phyloP scores from a whole-genome alignment of 306 rosid species.

The Parietaria judaica region DNA sequence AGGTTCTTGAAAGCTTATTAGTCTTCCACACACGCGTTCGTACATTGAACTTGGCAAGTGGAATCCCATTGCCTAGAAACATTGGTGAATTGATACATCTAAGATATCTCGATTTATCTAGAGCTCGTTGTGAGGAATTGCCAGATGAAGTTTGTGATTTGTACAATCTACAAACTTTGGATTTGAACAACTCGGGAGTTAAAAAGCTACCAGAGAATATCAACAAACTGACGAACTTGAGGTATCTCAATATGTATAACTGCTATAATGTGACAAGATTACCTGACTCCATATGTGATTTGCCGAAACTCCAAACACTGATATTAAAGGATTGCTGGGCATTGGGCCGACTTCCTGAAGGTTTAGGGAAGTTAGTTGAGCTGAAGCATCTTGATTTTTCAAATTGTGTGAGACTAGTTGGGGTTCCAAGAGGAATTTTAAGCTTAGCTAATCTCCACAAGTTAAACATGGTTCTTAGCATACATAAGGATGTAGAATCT shows the following conservation, averaged over 20 bases:
- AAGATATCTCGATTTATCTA: too few relatives aligned
- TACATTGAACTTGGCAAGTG: too few relatives aligned
- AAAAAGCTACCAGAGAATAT: too few relatives aligned
- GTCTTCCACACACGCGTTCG: too few relatives aligned
- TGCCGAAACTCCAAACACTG: background rate
- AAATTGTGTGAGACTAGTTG: rapidly evolving
- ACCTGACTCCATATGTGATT: background rate
- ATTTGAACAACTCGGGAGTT: too few relatives aligned
- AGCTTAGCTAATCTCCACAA: background rate
- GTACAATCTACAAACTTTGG: too few relatives aligned
- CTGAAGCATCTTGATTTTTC: background rate
- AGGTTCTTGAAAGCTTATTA: too few relatives aligned
- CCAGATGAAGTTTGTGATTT: too few relatives aligned
- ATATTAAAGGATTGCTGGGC: background rate
- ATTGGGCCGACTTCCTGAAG: background rate
- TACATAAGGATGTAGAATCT: background rate
- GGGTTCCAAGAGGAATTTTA: background rate
- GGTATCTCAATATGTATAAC: background rate
- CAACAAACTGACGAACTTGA: too few relatives aligned
- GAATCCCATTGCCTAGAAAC: too few relatives aligned
- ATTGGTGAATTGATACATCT: too few relatives aligned
- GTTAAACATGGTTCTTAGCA: background rate
- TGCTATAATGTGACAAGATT: background rate
- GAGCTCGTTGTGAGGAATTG: too few relatives aligned
- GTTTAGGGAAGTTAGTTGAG: background rate